These are phyloP conservation scores for Mycena venus DNA, from an alignment of 768 basidiomycete genomes.

Conservation along the genomic window DNA sequence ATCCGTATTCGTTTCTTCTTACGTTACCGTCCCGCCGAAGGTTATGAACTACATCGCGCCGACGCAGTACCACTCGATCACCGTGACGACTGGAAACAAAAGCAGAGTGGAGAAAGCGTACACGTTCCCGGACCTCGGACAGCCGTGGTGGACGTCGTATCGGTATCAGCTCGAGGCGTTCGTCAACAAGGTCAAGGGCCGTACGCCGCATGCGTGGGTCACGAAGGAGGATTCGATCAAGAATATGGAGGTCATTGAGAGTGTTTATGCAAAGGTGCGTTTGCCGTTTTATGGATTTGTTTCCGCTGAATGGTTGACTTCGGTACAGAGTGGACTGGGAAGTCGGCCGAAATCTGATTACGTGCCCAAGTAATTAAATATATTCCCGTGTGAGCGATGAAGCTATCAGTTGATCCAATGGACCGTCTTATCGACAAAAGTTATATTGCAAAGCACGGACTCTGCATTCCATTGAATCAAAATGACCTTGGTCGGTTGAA, in stretches of 20 bases:
- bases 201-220: slow-evolving; percentile 68
- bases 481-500: too few relatives aligned
- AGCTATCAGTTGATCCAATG: too few relatives aligned
- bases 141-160: slow-evolving; percentile 72
- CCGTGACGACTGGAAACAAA: slow-evolving; percentile 48
- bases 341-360: slow-evolving; percentile 47
- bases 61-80: slow-evolving; percentile 63
- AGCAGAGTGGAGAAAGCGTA: slow-evolving; percentile 59
- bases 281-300: background rate
- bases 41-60: slow-evolving; percentile 58
- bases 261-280: slow-evolving; percentile 65
- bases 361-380: background rate
- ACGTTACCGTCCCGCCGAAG: background rate
- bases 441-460: too few relatives aligned
- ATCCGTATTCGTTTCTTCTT: too few relatives aligned
- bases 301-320: background rate
- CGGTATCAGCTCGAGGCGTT: slow-evolving; percentile 75
- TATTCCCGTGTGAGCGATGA: too few relatives aligned
- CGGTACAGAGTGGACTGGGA: slow-evolving; percentile 45
- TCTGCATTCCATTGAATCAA: too few relatives aligned
- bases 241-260: slow-evolving; percentile 72
- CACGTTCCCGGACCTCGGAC: slow-evolving; percentile 59
- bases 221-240: slow-evolving; percentile 64
- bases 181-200: slow-evolving; percentile 68
- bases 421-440: too few relatives aligned